Evolutionary conservation across 208 protist genomes (phyloP).

Genomic region (Leishmania gerbilli): DNA sequence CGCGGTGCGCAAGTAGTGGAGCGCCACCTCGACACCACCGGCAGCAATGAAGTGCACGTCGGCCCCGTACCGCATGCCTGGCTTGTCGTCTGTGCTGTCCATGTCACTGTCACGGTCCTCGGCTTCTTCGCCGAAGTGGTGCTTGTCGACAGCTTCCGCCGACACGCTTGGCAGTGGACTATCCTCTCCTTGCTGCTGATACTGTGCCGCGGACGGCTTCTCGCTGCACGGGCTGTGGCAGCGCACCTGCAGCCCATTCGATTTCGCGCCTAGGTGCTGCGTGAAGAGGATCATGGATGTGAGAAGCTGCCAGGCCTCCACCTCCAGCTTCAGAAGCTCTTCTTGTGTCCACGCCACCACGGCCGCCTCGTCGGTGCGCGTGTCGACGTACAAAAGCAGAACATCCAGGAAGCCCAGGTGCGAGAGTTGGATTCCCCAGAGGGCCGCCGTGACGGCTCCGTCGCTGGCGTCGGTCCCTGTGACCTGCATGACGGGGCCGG

Average conservation of each 20-base stretch:
- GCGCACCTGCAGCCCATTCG: constrained; percentile 13
- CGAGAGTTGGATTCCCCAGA: constrained; percentile 44
- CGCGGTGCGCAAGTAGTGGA: constrained; percentile 52
- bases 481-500: background rate
- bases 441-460: constrained; percentile 23
- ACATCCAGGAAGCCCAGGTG: constrained; percentile 66
- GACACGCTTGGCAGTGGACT: background rate
- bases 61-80: constrained; percentile 32
- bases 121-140: background rate
- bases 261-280: constrained; percentile 23
- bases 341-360: constrained; percentile 72
- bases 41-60: constrained; percentile 62
- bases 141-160: background rate
- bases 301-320: constrained; percentile 71
- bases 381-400: constrained; percentile 70
- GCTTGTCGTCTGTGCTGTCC: constrained; percentile 8
- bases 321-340: constrained; percentile 67
- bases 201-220: background rate
- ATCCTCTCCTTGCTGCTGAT: constrained; percentile 9
- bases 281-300: constrained; percentile 56
- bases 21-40: constrained; percentile 48
- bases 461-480: background rate
- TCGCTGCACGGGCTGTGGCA: constrained; percentile 4
- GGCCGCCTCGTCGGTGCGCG: constrained; percentile 41
- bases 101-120: background rate